These are phyloP conservation scores for Hippophae gyantsensis DNA, from an alignment of 306 rosid genomes.

Conservation along the genomic window DNA sequence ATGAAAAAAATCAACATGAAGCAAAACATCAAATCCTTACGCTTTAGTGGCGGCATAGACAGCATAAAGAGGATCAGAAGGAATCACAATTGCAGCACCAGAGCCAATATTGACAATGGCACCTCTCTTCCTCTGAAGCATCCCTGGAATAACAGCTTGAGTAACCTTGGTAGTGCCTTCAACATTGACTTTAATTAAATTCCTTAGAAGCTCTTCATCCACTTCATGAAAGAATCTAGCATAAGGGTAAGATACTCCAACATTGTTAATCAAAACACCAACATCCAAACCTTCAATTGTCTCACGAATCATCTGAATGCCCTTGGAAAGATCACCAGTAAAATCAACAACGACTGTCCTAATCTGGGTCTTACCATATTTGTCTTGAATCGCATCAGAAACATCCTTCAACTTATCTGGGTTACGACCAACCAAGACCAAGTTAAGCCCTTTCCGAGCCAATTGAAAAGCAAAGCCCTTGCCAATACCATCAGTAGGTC, in stretches of 20 bases:
- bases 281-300: conserved; percentile 61
- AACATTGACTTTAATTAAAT: conserved; percentile 50
- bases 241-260: conserved; percentile 50
- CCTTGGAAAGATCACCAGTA: conserved; percentile 63
- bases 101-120: conserved; percentile 67
- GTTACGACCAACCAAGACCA: conserved; percentile 70
- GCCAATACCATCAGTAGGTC: conserved; percentile 86
- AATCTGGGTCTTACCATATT: conserved; percentile 41
- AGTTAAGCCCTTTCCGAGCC: conserved; percentile 60
- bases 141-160: conserved; percentile 34
- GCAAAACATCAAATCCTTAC: conserved; percentile 26
- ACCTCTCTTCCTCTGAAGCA: conserved; percentile 48
- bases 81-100: conserved; percentile 56
- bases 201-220: conserved; percentile 51
- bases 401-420: conserved; percentile 69
- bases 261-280: conserved; percentile 57
- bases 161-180: conserved; percentile 52
- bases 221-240: conserved; percentile 60
- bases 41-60: conserved; percentile 80
- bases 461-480: conserved; percentile 63
- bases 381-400: conserved; percentile 47
- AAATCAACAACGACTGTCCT: conserved; percentile 72
- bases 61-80: conserved; percentile 76
- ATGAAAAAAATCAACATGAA: neutral
- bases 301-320: conserved; percentile 39